Evolutionary conservation across 164 flowering plant genomes (phyloP).

Genomic region (Kalanchoe fedtschenkoi): DNA sequence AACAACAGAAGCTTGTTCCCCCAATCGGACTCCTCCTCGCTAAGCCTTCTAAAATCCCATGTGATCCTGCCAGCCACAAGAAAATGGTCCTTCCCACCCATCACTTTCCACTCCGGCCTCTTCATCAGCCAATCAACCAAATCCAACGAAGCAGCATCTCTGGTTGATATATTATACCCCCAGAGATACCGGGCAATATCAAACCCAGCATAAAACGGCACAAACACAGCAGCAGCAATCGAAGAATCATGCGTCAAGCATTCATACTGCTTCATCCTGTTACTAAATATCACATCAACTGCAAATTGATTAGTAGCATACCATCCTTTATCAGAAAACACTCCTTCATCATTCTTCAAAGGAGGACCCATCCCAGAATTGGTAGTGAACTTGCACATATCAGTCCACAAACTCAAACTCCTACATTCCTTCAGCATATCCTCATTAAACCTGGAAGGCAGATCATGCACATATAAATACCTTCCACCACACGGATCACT

Average conservation of each 20-base stretch:
- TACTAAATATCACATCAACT: slow-evolving; percentile 77
- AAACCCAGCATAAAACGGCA: slow-evolving; percentile 90
- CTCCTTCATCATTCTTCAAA: slow-evolving; percentile 63
- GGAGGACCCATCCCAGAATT: slow-evolving; percentile 92
- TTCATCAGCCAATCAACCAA: slow-evolving; percentile 69
- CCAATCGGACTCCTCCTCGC: slow-evolving; percentile 66
- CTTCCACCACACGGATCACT: slow-evolving; percentile 93
- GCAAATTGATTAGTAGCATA: slow-evolving; percentile 88
- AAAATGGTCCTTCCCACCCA: slow-evolving; percentile 88
- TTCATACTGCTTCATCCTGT: slow-evolving; percentile 87
- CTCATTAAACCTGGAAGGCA: slow-evolving; percentile 75
- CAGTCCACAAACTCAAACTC: slow-evolving; percentile 69
- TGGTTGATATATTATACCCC: slow-evolving; percentile 63
- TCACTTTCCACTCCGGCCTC: slow-evolving; percentile 77
- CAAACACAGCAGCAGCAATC: slow-evolving; percentile 80
- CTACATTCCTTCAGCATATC: slow-evolving; percentile 80
- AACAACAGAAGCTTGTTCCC: slow-evolving; percentile 82
- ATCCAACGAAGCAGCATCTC: slow-evolving; percentile 78
- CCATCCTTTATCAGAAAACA: slow-evolving; percentile 75
- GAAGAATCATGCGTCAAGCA: slow-evolving; percentile 84
- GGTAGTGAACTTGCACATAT: slow-evolving; percentile 76
- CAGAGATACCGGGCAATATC: slow-evolving; percentile 78
- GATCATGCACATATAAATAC: slow-evolving; percentile 82
- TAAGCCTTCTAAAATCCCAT: slow-evolving; percentile 77
- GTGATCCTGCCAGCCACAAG: slow-evolving; percentile 89